A percentile compares a stretch with the other conserved stretches of the same genome.
These are phyloP conservation scores for Dendrostoma leiphaemia DNA, from an alignment of 2,329 filamentous ascomycete genomes.

Conservation along the genomic window DNA sequence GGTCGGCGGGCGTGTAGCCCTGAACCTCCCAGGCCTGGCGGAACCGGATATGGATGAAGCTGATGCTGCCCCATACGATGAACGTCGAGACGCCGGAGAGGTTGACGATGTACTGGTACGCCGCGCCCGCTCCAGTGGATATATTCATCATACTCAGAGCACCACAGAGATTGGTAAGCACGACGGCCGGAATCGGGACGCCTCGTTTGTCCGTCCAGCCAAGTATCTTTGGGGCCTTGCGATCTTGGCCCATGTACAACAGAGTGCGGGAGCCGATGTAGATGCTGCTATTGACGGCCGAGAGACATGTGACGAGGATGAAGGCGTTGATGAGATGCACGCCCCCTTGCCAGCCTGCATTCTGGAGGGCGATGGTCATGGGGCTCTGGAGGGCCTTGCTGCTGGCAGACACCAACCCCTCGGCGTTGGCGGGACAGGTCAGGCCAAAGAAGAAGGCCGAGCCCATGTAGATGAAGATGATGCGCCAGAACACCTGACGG, in stretches of 20 bases:
- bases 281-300: constrained; percentile 71
- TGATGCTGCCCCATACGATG: constrained; percentile 69
- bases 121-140: constrained; percentile 62
- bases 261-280: constrained; percentile 76
- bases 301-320: constrained; percentile 71
- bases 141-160: constrained; percentile 74
- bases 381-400: constrained; percentile 68
- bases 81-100: constrained; percentile 69
- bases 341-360: constrained; percentile 69
- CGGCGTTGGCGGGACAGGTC: constrained; percentile 67
- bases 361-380: constrained; percentile 72
- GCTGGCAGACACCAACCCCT: constrained; percentile 57
- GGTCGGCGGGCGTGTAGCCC: constrained; percentile 49
- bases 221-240: constrained; percentile 68
- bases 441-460: constrained; percentile 73
- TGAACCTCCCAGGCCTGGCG: constrained; percentile 61
- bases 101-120: constrained; percentile 70
- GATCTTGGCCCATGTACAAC: constrained; percentile 71
- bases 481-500: constrained; percentile 60
- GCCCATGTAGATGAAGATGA: constrained; percentile 65
- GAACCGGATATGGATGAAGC: constrained; percentile 70
- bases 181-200: constrained; percentile 57
- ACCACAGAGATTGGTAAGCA: constrained; percentile 70
- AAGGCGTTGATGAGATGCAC: constrained; percentile 77
- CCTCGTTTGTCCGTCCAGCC: constrained; percentile 66